A percentile compares a stretch with the other conserved stretches of the same genome.
Evolutionary conservation across 2,329 filamentous ascomycete species (phyloP).

Genomic region (Graphium sp.): DNA sequence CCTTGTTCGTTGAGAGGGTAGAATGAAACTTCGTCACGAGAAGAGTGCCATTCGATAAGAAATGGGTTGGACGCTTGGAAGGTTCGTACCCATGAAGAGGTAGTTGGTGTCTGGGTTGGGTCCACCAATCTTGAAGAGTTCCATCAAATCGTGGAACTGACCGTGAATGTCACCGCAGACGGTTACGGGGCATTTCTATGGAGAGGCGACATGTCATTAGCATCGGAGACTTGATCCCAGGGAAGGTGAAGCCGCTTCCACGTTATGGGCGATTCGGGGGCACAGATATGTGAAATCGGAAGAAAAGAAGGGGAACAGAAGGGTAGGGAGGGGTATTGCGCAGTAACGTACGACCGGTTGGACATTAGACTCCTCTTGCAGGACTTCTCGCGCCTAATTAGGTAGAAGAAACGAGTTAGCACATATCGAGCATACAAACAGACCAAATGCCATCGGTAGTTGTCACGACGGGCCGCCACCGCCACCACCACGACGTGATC

Average conservation of each 20-base stretch:
- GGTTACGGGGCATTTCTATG: slow-evolving; percentile 90
- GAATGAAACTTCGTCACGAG: no score
- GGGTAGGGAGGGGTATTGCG: background rate
- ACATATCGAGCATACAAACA: no score
- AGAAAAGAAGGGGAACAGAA: background rate
- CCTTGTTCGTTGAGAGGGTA: no score
- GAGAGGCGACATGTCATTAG: background rate
- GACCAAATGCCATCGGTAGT: no score
- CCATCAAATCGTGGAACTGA: slow-evolving; percentile 98
- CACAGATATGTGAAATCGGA: background rate
- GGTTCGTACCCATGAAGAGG: slow-evolving; percentile 91
- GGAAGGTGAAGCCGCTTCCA: no score
- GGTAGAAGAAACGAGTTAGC: no score
- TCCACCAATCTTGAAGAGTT: slow-evolving; percentile 97
- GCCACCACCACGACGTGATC: no score
- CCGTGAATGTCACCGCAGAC: slow-evolving; percentile 99
- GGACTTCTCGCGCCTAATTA: slow-evolving; percentile 76
- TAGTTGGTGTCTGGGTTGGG: slow-evolving; percentile 98
- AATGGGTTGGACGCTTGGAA: no score
- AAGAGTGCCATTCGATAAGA: no score
- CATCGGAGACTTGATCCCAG: background rate
- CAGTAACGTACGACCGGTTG: slow-evolving; percentile 72
- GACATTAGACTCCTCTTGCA: slow-evolving; percentile 96
- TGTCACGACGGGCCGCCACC: no score
- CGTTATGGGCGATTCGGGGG: no score